Evolutionary conservation across 768 basidiomycete species (phyloP), one percentile per base, ranked within the genome.

Genomic region (Auricularia auricula-judae): DNA sequence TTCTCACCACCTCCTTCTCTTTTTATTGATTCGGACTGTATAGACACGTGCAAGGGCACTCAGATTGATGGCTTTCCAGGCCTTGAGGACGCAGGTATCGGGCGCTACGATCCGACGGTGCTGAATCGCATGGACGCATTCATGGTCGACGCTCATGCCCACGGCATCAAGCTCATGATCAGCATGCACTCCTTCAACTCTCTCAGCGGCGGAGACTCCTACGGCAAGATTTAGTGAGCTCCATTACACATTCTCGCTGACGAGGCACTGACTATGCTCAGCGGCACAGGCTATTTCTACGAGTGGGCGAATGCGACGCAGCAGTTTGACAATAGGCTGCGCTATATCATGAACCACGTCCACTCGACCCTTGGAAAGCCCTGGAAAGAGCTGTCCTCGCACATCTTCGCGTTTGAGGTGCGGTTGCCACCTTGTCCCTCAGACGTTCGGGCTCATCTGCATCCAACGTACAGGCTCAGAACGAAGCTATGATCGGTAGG

Each of bases 271-370:
- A 21, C 18, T 10, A 5, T 51, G 47, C 47, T 51, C 14, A 51
- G 18, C 64, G 72, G 74, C 23, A 69, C 66, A 3, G 71, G 71
- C n/a, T 70, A 72, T 42, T 77, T 78, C 66, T 78, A 77, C 69
- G 72, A 69, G 66, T 70, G 68, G 51, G 67, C 62, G 1, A 43
- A 36, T 12, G 64, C 66, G 21, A 71, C 74, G 71, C 33, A 56
- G 67, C 72, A 62, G 66, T 77, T 78, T 67, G 76, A 78, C 65
- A 70, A 73, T 61, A 76, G 77, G 14, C 74, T 79, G 36, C 69
- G 67, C 29, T 73, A 78, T 67, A 71, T 78, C 64, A 69, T 78
- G 53, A 76, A 77, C 66, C 77, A 79, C 67, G 71, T 72, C 61
- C 76, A 78, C 67, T 66, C 69, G 12, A 71, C 73, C 16, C 70